Base-by-base conservation (phyloP, 257 asterid genomes). In the Schizonepeta tenuifolia region DNA sequence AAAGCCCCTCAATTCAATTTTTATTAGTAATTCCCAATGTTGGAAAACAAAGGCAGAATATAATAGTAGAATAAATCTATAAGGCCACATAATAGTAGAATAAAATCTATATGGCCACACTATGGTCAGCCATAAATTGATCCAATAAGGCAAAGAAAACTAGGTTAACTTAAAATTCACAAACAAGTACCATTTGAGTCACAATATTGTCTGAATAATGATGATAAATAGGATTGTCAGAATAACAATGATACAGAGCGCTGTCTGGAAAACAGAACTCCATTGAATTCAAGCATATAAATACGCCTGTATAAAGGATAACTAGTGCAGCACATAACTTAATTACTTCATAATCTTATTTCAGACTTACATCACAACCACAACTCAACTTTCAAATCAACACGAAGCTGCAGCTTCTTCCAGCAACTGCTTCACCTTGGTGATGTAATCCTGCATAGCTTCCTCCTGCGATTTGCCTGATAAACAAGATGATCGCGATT, bases 391-490 rank as follows among this genome's bases (percentile, higher is more conserved):
- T 61, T 56, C 49, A 70, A 70, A 38, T 81, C 71, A 83, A 43
- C 80, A 20, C 41, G 79, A 81, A 40, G 84, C 83, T 10, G 82
- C 75, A 72, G 84, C 83, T 77, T 70, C 95, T 80, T 89, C 95
- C 77, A 77, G 79, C 84, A 94, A 78, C 85, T 94, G 97, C 83
- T 91, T 91, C 96, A 94, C 96, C 92, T 94, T 94, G 43, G 91
- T 86, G 79, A 91, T 87, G 44, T 91, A 94, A 67, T 94, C 97
- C 11, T 75, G 46, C 97, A 86, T 94, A 3, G 97, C 97, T 65
- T 83, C 90, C 5, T 89, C 98, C 77, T 69, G 38, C 5, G 89
- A 77, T 88, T 91, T 94, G 61, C 93, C 98, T 93, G 90, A 66
- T 17, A 73, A 59, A 12, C 24, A 68, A 60, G 54, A 38, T 11